Conservation (phyloP, 305 asterid species). For the Coffea humblotiana region DNA sequence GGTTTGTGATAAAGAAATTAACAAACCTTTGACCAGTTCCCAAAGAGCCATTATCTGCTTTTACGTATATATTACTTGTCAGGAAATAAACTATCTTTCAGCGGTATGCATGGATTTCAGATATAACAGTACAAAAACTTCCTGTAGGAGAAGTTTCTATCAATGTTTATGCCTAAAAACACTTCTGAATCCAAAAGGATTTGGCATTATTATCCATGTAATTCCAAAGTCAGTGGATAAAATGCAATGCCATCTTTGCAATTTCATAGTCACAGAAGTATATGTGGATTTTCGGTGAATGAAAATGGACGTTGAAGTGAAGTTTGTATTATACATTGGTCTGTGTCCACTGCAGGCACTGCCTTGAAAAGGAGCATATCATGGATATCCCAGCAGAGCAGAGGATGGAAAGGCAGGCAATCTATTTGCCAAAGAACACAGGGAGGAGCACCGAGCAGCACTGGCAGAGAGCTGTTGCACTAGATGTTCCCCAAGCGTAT, state of each 20-base stretch:
- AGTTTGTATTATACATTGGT: not conserved
- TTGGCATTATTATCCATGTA: not conserved
- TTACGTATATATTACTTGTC: not conserved
- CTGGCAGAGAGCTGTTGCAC: slow-evolving; percentile 70
- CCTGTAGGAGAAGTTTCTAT: not conserved
- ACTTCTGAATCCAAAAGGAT: not conserved
- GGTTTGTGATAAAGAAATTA: not conserved
- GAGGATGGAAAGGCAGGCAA: slow-evolving; percentile 66
- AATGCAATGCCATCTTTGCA: not conserved
- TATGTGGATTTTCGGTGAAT: not conserved
- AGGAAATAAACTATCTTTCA: not conserved
- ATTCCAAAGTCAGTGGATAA: not conserved
- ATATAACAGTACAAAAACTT: not conserved
- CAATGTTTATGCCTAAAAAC: not conserved
- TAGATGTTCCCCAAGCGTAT: slow-evolving; percentile 74
- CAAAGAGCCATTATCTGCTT: not conserved
- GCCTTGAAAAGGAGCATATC: slow-evolving; percentile 55
- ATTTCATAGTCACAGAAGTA: not conserved
- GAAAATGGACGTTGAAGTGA: slow-evolving; percentile 7
- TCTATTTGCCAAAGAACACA: slow-evolving; percentile 76
- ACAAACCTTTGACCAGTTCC: not conserved
- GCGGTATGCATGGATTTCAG: not conserved
- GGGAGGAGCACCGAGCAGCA: slow-evolving; percentile 77
- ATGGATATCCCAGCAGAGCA: slow-evolving; percentile 75
- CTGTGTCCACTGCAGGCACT: slow-evolving; percentile 46